Conservation (phyloP, 495 filamentous ascomycete genomes). For the Gamarada debralockiae region DNA sequence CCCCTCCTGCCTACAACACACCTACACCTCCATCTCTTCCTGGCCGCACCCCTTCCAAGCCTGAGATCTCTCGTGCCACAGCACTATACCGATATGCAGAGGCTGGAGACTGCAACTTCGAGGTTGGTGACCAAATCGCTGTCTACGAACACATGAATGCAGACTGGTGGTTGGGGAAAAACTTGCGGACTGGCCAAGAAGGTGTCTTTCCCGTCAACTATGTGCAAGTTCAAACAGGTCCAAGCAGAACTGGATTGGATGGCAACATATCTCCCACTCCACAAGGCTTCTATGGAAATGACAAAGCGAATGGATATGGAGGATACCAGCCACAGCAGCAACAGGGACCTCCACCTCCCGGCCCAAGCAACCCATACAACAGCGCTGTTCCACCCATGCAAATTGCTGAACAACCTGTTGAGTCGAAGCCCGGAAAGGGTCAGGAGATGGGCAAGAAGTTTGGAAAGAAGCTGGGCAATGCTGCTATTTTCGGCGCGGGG, state of each 20-base stretch:
- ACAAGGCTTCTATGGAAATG: constrained; percentile 13
- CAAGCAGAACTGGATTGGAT: not conserved
- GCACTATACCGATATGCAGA: constrained; percentile 86
- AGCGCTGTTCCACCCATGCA: constrained; percentile 48
- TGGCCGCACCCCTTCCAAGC: constrained; percentile 51
- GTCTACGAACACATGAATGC: constrained; percentile 89
- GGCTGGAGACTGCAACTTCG: constrained; percentile 71
- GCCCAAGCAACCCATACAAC: constrained; percentile 39
- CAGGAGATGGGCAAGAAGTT: constrained; percentile 65
- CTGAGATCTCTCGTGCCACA: constrained; percentile 64
- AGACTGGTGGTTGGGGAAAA: constrained; percentile 94
- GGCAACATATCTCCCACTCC: not conserved
- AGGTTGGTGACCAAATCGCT: constrained; percentile 69
- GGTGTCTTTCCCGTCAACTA: constrained; percentile 91
- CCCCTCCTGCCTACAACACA: constrained; percentile 46
- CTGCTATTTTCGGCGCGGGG: constrained; percentile 74
- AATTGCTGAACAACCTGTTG: constrained; percentile 32
- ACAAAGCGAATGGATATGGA: constrained; percentile 12
- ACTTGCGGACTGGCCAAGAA: constrained; percentile 71
- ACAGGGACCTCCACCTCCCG: constrained; percentile 27
- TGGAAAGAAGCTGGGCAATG: constrained; percentile 61
- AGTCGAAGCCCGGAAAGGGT: constrained; percentile 40
- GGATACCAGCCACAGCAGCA: constrained; percentile 11
- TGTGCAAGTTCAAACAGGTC: constrained; percentile 50
- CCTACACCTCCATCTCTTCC: constrained; percentile 41